Evolutionary conservation across 164 flowering plant species (phyloP), one percentile per base, ranked within the genome.

Genomic region (Houttuynia cordata): DNA sequence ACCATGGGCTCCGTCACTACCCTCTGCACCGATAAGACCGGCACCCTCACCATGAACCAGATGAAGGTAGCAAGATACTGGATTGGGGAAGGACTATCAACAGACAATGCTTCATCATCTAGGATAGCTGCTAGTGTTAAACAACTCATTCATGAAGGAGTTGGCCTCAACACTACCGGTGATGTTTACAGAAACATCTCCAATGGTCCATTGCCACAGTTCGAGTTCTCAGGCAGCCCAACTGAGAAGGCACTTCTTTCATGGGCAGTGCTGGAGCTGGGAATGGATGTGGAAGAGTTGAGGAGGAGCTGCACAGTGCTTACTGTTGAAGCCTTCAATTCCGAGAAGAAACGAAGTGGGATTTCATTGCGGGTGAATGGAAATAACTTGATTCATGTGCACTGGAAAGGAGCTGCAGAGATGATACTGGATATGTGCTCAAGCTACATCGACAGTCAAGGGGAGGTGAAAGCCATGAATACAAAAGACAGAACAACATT

Each of bases 1-100:
- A 87, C 95, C 12, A 87, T 87, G 95, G 95, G 91, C 30, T 87
- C 95, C n/a, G 87, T 82, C 23, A 79, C 62, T 53, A 71, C 83
- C 66, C 84, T 87, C 56, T 87, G 90, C 64, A 82, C 85, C 0
- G 90, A 87, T 51, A 87, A 87, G 61, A 84, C 90, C 0, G 90
- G 94, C 9, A 84, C 88, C 2, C 64, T 87, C 65, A 87, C 95
- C 0, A 79, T 85, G 55, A 87, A 86, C 67, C 76, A 70, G 67
- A 76, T 81, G 91, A 80, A 70, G 63, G 91, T 83, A 8, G 81
- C 86, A 22, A 66, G 82, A 65, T 81, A 80, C 60, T 82, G 83
- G 79, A 59, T 85, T 9, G 91, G 88, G 4, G 63, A 67, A 52
- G 82, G 77, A 24, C 63, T 58, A 14, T 60, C 74, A 14, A 63